A percentile compares a stretch with the other conserved stretches of the same genome.
Conservation (phyloP, 192 early-diverging fungal genomes). For the Coemansia sp. region DNA sequence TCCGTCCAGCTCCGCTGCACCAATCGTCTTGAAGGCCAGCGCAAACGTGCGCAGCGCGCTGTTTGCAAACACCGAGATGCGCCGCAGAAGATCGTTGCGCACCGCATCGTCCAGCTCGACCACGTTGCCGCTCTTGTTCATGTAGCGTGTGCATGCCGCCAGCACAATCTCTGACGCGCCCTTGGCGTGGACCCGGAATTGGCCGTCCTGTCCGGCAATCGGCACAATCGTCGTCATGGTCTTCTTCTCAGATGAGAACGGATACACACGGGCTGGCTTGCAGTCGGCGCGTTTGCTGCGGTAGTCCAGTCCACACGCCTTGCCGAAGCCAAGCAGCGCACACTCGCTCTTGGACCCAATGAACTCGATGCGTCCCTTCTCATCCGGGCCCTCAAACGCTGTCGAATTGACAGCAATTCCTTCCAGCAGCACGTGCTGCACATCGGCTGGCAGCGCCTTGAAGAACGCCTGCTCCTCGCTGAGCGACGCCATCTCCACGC, state of each 20-base stretch:
- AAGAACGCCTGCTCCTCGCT: constrained; percentile 56
- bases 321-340: constrained; percentile 69
- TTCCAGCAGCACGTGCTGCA: constrained; percentile 56
- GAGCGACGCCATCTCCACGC: constrained; percentile 43
- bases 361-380: constrained; percentile 61
- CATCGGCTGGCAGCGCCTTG: constrained; percentile 42
- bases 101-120: constrained; percentile 50
- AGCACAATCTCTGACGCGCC: constrained; percentile 84
- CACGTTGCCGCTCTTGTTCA: constrained; percentile 57
- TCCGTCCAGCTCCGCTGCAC: constrained; percentile 34
- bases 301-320: constrained; percentile 65
- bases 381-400: constrained; percentile 71
- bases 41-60: constrained; percentile 76
- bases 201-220: constrained; percentile 17
- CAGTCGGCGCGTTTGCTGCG: constrained; percentile 53
- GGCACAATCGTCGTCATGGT: constrained; percentile 78
- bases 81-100: constrained; percentile 47
- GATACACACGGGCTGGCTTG: constrained; percentile 69
- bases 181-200: constrained; percentile 66
- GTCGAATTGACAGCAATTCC: constrained; percentile 73
- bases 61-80: constrained; percentile 63
- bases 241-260: constrained; percentile 90
- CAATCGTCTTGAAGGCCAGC: constrained; percentile 65
- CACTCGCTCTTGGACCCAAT: constrained; percentile 83
- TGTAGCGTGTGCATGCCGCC: constrained; percentile 59